Percentiles rank a stretch among this genome's conserved stretches.
Conservation (phyloP, 768 basidiomycete genomes). For the Ramaria rubella region DNA sequence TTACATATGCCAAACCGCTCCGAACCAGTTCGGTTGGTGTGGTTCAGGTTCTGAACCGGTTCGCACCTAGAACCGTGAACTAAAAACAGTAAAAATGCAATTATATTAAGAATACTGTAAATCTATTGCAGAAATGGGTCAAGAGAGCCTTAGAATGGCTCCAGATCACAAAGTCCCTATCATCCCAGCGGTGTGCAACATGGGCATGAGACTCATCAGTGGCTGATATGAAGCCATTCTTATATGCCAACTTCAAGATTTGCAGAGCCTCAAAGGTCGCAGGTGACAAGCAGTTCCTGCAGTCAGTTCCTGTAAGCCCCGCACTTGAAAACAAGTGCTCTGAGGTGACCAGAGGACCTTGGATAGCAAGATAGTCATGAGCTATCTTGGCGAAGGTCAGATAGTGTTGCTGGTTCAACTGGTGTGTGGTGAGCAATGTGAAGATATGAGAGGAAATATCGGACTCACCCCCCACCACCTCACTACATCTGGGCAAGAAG, state of each 20-base stretch:
- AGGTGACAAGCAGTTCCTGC: slow-evolving; percentile 18
- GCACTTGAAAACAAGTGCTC: slow-evolving; percentile 25
- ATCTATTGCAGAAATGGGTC: neutral
- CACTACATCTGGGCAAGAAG: too few species aligned
- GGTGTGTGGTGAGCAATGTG: too few species aligned
- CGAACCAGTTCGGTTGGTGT: neutral
- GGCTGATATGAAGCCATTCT: slow-evolving; percentile 23
- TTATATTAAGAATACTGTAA: neutral
- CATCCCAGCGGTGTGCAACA: neutral
- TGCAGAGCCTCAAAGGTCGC: slow-evolving; percentile 24
- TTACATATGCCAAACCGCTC: neutral
- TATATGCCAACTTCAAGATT: slow-evolving; percentile 25
- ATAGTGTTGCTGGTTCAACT: too few species aligned
- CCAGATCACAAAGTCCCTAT: neutral
- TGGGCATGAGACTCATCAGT: slow-evolving; percentile 3
- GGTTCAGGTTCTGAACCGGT: neutral
- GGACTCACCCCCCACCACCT: too few species aligned
- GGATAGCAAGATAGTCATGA: slow-evolving; percentile 14
- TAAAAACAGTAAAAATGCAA: too few species aligned
- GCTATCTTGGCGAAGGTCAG: slow-evolving; percentile 8
- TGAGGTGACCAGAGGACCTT: slow-evolving; percentile 16
- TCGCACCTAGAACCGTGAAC: neutral
- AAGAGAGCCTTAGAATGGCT: neutral
- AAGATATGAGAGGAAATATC: too few species aligned
- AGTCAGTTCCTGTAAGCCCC: slow-evolving; percentile 19